phyloP scores from a whole-genome alignment of 768 basidiomycete species.

The Boletus rubescentipes region DNA sequence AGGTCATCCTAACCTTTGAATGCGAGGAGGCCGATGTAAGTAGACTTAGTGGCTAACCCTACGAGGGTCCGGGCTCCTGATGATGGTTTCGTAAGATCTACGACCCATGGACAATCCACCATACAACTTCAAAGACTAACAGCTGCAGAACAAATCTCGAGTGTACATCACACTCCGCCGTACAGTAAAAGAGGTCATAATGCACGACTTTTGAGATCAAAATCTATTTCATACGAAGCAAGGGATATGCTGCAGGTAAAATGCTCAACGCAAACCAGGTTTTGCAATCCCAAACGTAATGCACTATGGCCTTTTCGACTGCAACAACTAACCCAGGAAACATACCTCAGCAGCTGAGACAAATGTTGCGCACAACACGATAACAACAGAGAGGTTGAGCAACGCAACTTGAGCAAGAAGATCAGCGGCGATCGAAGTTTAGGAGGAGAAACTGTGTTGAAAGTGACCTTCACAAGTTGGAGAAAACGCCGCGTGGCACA shows the following conservation, averaged over 20 bases:
- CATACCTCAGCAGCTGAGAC: conserved; percentile 13
- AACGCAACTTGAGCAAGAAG: not conserved
- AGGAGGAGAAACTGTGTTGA: not conserved
- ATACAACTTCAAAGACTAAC: not conserved
- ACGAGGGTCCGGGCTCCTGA: not conserved
- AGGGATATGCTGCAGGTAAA: not conserved
- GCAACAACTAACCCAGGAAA: conserved; percentile 6
- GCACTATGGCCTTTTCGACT: conserved; percentile 28
- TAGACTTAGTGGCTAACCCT: not conserved
- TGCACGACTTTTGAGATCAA: conserved; percentile 25
- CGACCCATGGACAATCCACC: not conserved
- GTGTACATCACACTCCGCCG: not conserved
- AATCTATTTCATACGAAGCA: conserved; percentile 10
- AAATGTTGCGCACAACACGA: not conserved
- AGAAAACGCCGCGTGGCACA: too few relatives aligned
- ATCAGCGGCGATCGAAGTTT: not conserved
- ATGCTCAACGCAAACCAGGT: conserved; percentile 11
- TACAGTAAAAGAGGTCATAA: conserved; percentile 29
- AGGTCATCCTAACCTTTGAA: conserved; percentile 11
- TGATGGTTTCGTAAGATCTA: not conserved
- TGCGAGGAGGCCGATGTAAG: not conserved
- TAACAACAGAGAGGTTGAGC: not conserved
- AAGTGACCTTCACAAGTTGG: not conserved
- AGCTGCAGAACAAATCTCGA: conserved; percentile 5
- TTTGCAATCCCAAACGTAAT: conserved; percentile 24